Evolutionary conservation across 2,329 filamentous ascomycete genomes (phyloP), one percentile per base, ranked within the genome.

Genomic region (Aspergillus texensis): DNA sequence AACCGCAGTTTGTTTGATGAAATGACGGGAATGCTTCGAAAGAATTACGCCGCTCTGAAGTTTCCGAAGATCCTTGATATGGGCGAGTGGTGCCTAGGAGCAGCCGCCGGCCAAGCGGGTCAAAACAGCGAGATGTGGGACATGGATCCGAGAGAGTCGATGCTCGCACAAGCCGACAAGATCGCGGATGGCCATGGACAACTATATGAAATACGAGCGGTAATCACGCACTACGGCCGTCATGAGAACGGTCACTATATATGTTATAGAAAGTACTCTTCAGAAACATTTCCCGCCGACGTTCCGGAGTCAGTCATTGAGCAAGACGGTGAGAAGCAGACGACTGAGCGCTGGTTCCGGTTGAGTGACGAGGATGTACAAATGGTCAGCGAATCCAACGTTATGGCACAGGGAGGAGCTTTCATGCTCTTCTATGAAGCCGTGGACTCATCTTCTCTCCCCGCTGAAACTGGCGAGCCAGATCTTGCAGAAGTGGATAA

Each of bases 341-440:
- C 70, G 30, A 69, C 81, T 16, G 81, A 85, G 67, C 85, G 87
- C 63, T 98, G 95, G 95, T 99, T 93, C 89, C 85, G 91, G 19
- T 83, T 98, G 32, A 98, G 94, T 75, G 94, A 98, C 71, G 92
- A 97, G 64, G 89, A 91, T 66, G 94, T 98, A 9, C 87, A 84
- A 65, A 84, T 86, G 67, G 90, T 94, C 28, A 86, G 86, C 24
- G 92, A 97, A 74, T 84, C 89, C 12, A 85, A 86, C 32, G 91
- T 96, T 0, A 80, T 95, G 57, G 84, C 83, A 2, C 90, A 96
- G 69, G 89, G 89, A 0, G 93, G 92, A 1, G 94, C 94, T 0
- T 98, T 98, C 74, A 98, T 99, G 94, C 85, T 98, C 1, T 98
- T 98, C 76, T 99, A 98, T 76, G 94, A 99, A 75, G 87, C 86